These are phyloP conservation scores for Camellia lanceoleosa DNA, from an alignment of 148 eudicot species.

Conservation along the genomic window DNA sequence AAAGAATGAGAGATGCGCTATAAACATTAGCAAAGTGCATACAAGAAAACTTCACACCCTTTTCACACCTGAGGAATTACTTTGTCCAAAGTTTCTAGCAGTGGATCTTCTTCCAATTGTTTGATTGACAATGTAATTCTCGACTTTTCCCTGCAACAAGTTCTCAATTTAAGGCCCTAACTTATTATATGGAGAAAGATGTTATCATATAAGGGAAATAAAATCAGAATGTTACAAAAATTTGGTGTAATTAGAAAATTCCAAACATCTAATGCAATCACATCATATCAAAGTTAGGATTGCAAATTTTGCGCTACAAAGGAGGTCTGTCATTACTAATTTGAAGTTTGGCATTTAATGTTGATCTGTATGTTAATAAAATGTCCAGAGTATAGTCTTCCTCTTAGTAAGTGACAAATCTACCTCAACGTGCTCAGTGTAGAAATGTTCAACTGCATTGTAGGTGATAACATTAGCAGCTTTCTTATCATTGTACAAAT, in stretches of 20 bases:
- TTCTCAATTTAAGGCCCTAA: conserved; percentile 18
- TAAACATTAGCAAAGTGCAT: conserved; percentile 1
- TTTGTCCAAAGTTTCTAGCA: conserved; percentile 87
- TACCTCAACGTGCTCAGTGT: too few relatives aligned
- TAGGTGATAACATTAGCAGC: too few relatives aligned
- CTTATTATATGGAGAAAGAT: not conserved
- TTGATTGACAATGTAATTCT: conserved; percentile 82
- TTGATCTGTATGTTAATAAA: too few relatives aligned
- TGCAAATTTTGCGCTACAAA: not conserved
- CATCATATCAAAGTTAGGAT: not conserved
- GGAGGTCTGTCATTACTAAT: not conserved
- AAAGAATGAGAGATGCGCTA: not conserved
- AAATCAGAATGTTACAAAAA: not conserved
- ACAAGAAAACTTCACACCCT: not conserved
- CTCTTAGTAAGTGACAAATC: too few relatives aligned
- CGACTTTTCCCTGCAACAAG: conserved; percentile 55
- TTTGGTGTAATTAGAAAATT: not conserved
- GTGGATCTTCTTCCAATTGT: conserved; percentile 94
- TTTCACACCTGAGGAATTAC: conserved; percentile 82
- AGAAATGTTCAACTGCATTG: too few relatives aligned
- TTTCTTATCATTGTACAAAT: too few relatives aligned
- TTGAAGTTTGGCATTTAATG: too few relatives aligned
- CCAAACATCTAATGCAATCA: not conserved
- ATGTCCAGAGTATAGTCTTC: too few relatives aligned
- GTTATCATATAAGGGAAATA: not conserved